phyloP scores from a whole-genome alignment of 2,329 filamentous ascomycete species.

The Neonectria punicea region DNA sequence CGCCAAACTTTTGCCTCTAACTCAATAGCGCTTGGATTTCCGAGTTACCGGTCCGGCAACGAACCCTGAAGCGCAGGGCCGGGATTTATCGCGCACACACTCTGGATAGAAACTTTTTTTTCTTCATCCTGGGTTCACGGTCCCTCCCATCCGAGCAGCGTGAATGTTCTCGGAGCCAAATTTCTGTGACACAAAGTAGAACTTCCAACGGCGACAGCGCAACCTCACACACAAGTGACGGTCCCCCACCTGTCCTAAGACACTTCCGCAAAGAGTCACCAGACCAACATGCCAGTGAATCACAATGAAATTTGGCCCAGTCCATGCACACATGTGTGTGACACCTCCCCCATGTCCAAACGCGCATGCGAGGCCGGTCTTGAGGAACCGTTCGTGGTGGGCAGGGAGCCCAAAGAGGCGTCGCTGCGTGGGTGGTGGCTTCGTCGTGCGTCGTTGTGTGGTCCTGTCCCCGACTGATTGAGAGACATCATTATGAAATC shows the following conservation, averaged over 20 bases:
- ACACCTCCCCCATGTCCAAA: slow-evolving; percentile 16
- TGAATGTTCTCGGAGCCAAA: not conserved
- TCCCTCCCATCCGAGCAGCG: not conserved
- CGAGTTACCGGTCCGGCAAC: slow-evolving; percentile 7
- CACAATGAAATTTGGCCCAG: slow-evolving; percentile 1
- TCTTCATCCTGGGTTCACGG: not conserved
- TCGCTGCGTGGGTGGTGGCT: slow-evolving; percentile 15
- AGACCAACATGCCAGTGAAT: slow-evolving; percentile 8
- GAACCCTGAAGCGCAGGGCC: slow-evolving; percentile 8
- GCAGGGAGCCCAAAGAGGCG: slow-evolving; percentile 8
- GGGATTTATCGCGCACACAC: slow-evolving; percentile 5
- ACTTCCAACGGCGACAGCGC: slow-evolving; percentile 7
- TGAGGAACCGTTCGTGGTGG: slow-evolving; percentile 20
- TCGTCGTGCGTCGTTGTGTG: slow-evolving; percentile 15
- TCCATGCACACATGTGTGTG: slow-evolving; percentile 17
- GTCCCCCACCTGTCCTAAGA: slow-evolving; percentile 4
- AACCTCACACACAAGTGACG: slow-evolving; percentile 20
- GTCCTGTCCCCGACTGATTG: slow-evolving; percentile 22
- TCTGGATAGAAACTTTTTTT: not conserved
- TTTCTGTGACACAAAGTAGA: not conserved
- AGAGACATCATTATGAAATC: slow-evolving; percentile 28
- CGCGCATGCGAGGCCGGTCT: slow-evolving; percentile 14
- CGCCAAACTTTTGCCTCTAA: slow-evolving; percentile 9
- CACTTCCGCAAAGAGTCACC: slow-evolving; percentile 3
- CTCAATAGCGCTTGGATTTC: slow-evolving; percentile 14